Evolutionary conservation across 2,329 filamentous ascomycete species (phyloP), one percentile per base, ranked within the genome.

Genomic region (Talaromyces sp.): DNA sequence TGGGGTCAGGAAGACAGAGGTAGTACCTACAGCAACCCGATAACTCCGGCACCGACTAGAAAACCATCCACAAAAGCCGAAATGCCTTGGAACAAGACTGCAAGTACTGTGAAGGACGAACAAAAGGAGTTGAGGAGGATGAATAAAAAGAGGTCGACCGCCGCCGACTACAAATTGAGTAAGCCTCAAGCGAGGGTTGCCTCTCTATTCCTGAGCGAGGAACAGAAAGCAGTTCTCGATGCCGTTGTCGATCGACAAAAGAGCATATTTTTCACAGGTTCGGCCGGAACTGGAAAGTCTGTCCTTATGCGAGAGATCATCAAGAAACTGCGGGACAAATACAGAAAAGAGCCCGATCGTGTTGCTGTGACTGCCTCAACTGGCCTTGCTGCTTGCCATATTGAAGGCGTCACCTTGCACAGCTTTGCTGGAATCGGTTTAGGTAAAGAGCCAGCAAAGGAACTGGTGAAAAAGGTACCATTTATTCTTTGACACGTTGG

Each of bases 191-290:
- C 67, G 68, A 81, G 72, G 66, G 76, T 85, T 64, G 78, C 86
- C 31, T 79, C 84, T 10, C 84, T 96, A 10, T 88, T 89, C 64
- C 82, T 99, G 41, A 97, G 92, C 74, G 85, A 90, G 13, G 95
- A 99, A 75, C 95, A 99, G 77, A 85, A 87, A 66, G 87, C 91
- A 65, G 92, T 99, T 11, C 82, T 96, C 65, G 88, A 92, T 54
- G 82, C 97, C 22, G 94, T 99, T 10, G 85, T 92, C 8, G 86
- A 95, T 24, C 82, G 91, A 68, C 86, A 86, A 66, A 90, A 93
- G 76, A 98, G 94, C 71, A 93, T 97, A 2, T 99, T 99, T 81
- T 99, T 99, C 77, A 99, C 95, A 0, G 95, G 95, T 71, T 96
- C 95, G 66, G 95, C 95, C 65, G 93, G 87, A 83, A 97, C 95